A percentile compares a stretch with the other conserved stretches of the same genome.
Evolutionary conservation across 148 eudicot genomes (phyloP).

Genomic region (Diospyros lotus): DNA sequence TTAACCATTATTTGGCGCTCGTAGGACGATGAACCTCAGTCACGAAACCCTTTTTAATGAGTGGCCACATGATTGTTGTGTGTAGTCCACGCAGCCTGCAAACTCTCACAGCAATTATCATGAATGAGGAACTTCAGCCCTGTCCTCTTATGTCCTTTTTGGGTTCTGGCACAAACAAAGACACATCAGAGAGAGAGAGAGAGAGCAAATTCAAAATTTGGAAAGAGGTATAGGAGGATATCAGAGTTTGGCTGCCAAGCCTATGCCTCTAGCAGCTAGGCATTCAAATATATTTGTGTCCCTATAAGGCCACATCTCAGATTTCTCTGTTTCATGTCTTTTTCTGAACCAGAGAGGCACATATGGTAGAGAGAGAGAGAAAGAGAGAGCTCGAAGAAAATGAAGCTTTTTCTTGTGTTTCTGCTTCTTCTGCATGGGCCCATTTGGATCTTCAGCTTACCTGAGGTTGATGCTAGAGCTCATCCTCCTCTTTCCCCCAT

Average conservation of each 20-base stretch:
- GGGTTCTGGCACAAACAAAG: background rate
- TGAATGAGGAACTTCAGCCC: background rate
- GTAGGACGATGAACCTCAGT: too few species aligned
- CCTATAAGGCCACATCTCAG: background rate
- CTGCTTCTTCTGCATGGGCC: conserved; percentile 24
- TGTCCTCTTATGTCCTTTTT: conserved; percentile 1
- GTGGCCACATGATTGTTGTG: conserved; percentile 4
- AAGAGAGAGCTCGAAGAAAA: background rate
- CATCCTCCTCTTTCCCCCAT: conserved; percentile 23
- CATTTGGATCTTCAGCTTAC: conserved; percentile 21
- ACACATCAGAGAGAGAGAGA: background rate
- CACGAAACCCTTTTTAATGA: background rate
- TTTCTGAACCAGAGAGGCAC: background rate
- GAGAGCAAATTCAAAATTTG: background rate
- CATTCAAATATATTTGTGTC: background rate
- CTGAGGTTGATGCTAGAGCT: conserved; percentile 14
- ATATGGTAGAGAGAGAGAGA: background rate
- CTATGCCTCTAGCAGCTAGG: background rate
- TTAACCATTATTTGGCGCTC: too few species aligned
- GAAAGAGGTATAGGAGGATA: background rate
- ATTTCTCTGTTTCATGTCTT: background rate
- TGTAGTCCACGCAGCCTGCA: background rate
- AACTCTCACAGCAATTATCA: background rate
- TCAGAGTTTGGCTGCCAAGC: background rate
- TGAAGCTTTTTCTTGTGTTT: conserved; percentile 18